Evolutionary conservation across 2,329 filamentous ascomycete genomes (phyloP).

Genomic region (Aschersonia sp.): DNA sequence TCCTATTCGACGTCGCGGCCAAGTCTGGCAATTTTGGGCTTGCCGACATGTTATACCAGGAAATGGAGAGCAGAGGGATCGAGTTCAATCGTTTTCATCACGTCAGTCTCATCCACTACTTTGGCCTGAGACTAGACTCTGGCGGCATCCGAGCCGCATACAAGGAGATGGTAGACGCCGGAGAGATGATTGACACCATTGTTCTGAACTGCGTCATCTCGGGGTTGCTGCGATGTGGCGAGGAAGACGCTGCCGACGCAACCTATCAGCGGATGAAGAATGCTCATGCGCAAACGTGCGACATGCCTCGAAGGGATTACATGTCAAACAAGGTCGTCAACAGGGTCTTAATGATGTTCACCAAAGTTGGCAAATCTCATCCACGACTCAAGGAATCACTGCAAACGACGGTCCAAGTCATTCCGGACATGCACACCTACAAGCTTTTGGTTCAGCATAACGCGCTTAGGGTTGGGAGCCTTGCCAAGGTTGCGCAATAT

Average conservation of each 20-base stretch:
- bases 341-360: constrained; percentile 42
- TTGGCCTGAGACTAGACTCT: constrained; percentile 61
- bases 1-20: constrained; percentile 77
- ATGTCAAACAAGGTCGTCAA: constrained; percentile 34
- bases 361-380: constrained; percentile 36
- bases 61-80: constrained; percentile 60
- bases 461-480: constrained; percentile 51
- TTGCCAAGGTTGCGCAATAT: constrained; percentile 54
- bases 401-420: constrained; percentile 50
- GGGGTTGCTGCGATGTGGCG: constrained; percentile 61
- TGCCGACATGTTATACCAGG: constrained; percentile 70
- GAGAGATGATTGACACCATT: constrained; percentile 77
- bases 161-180: constrained; percentile 64
- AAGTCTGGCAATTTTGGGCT: constrained; percentile 74
- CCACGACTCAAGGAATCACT: constrained; percentile 35
- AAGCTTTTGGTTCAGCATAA: constrained; percentile 66
- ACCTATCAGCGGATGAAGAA: constrained; percentile 77
- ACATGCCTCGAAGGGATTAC: constrained; percentile 30
- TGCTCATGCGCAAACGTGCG: constrained; percentile 26
- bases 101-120: constrained; percentile 69
- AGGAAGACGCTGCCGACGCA: constrained; percentile 61
- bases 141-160: constrained; percentile 65
- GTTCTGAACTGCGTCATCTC: constrained; percentile 79
- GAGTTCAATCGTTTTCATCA: constrained; percentile 66
- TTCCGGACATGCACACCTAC: constrained; percentile 67